Evolutionary conservation across 2,329 filamentous ascomycete genomes (phyloP), one percentile per base, ranked within the genome.

Genomic region (Neofusicoccum umdonicola): DNA sequence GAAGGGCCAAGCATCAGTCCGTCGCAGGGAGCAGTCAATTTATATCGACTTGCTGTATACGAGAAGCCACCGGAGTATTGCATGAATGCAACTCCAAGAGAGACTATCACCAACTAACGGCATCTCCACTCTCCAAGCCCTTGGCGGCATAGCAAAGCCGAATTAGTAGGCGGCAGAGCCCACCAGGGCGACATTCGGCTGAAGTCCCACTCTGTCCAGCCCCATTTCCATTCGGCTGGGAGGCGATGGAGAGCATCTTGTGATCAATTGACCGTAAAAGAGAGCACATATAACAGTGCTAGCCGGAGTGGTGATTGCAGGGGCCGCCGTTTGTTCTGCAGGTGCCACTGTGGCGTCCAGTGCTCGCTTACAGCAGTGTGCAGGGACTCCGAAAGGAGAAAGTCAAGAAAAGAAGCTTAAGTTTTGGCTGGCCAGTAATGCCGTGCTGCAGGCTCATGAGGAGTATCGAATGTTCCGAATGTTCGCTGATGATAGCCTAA

Each of bases 221-320:
- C 19, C 39, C 22, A 6, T 47, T 37, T 7, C 41, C 37, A n/a
- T 42, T 45, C 41, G 54, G 22, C n/a, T 34, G 27, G 22, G 54
- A 58, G 35, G 50, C 50, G 54, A 45, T 22, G 17, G 15, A 12
- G 54, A 15, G 27, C 31, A 47, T 35, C 27, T 15, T 58, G 54
- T 47, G 54, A 57, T 39, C 54, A 27, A 42, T 42, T 42, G 17
- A n/a, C 50, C 8, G 37, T 34, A 44, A 57, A 11, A 45, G 15
- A 44, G 22, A 35, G 52, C 54, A 58, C 54, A 58, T 58, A 58
- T 58, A 42, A 34, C 19, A 47, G 41, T 58, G 41, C 54, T 44
- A 45, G 27, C 41, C 19, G 54, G n/a, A 58, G 42, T 35, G 22
- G 39, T 58, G 54, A 34, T 22, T 35, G 54, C n/a, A 47, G 41